Conservation (phyloP, 2,329 filamentous ascomycete genomes). For the Diaporthe australafricana region DNA sequence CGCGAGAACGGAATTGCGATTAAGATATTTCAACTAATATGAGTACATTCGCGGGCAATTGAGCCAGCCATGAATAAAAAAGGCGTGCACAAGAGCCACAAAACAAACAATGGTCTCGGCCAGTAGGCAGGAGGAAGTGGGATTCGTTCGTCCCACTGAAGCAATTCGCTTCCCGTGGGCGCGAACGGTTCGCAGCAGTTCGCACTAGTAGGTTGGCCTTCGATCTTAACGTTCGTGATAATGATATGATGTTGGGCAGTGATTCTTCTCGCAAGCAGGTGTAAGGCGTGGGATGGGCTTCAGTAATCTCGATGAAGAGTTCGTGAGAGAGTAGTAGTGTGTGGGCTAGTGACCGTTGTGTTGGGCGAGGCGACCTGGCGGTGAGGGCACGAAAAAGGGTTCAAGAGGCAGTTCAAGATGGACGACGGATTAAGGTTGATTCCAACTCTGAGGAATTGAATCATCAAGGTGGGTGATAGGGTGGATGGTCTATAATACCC, state of each 20-base stretch:
- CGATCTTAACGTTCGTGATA: constrained; percentile 25
- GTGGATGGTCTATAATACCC: constrained; percentile 35
- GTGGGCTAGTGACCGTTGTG: constrained; percentile 20
- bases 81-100: constrained; percentile 25
- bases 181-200: constrained; percentile 35
- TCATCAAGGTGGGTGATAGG: constrained; percentile 24
- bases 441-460: constrained; percentile 20
- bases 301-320: constrained; percentile 35
- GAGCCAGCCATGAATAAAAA: constrained; percentile 29
- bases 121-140: constrained; percentile 33
- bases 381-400: constrained; percentile 25
- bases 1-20: constrained; percentile 28
- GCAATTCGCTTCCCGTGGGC: constrained; percentile 38
- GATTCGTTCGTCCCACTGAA: constrained; percentile 37
- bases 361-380: constrained; percentile 28
- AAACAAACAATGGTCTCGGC: constrained; percentile 23
- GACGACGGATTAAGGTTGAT: constrained; percentile 31
- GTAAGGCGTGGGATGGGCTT: constrained; percentile 15
- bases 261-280: constrained; percentile 1
- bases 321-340: constrained; percentile 31
- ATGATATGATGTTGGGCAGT: constrained; percentile 24
- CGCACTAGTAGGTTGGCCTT: constrained; percentile 24
- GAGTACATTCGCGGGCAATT: constrained; percentile 19
- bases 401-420: constrained; percentile 29
- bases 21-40: constrained; percentile 27